phyloP scores from a whole-genome alignment of 106 monocot genomes.

The Dendrobium huoshanense region DNA sequence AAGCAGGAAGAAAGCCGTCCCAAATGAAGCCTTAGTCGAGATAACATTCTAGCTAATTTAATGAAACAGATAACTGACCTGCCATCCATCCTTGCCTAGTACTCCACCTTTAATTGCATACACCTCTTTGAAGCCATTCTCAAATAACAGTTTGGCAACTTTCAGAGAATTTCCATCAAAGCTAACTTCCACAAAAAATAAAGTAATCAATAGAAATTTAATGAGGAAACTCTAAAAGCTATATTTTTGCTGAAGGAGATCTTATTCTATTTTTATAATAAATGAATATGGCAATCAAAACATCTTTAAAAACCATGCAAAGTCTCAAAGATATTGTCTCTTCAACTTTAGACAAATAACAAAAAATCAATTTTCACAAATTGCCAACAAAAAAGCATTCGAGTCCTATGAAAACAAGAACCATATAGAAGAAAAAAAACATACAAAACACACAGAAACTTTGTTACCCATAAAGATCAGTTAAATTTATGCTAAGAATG shows the following conservation, averaged over 20 bases:
- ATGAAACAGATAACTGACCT: constrained; percentile 34
- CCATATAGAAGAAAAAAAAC: too few relatives aligned
- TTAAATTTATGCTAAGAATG: neutral
- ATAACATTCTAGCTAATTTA: too few relatives aligned
- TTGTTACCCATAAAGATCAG: neutral
- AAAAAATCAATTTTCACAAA: too few relatives aligned
- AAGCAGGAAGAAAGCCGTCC: too few relatives aligned
- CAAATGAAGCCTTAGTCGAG: too few relatives aligned
- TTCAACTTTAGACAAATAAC: neutral
- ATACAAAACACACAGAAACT: too few relatives aligned
- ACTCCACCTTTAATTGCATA: constrained; percentile 94
- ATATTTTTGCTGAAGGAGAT: neutral
- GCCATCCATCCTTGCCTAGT: constrained; percentile 92
- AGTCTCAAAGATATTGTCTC: neutral
- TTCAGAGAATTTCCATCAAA: constrained; percentile 86
- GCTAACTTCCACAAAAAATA: constrained; percentile 69
- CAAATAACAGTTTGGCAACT: constrained; percentile 67
- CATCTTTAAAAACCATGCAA: too few relatives aligned
- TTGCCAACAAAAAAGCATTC: too few relatives aligned
- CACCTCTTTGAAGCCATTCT: constrained; percentile 88
- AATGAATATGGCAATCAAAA: neutral
- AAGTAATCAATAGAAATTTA: constrained; percentile 10
- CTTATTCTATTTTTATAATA: neutral
- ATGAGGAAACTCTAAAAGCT: neutral
- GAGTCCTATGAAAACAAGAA: too few relatives aligned